Base-by-base conservation (phyloP, 768 basidiomycete species). In the Omphalotus guepiniiformis region DNA sequence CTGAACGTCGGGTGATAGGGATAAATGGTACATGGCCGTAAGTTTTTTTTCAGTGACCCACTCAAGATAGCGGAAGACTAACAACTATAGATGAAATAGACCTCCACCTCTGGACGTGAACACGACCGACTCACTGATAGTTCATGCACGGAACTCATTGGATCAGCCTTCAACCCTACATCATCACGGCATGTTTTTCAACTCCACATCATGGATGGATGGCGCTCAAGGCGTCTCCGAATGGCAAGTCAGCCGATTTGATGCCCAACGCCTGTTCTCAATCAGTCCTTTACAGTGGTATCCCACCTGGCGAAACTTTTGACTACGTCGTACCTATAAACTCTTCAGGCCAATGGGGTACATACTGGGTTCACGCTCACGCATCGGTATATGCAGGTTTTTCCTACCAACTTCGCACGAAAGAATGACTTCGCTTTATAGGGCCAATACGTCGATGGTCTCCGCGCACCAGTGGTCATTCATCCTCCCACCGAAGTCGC, bases 101-200 rank as follows among this genome's bases (percentile, higher is more conserved):
- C 92, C 90, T 2, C 94, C 94, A 1, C 83, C 90, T 0, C 69
- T 96, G 50, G 78, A 83, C 21, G 79, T 93, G 9, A 76, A 74
- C 52, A 75, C 79, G 4, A 75, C 74, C 16, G 92, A 98, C 63
- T 78, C 79, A 0, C 70, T 96, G 25, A 57, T 86, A 22, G 74
- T 97, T 0, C 93, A 97, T 60, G 81, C 83, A 4, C 71, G 71
- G 23, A 93, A 94, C 64, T 78, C 76, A 2, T 64, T 94, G 47
- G 81, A 85, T 45, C 53, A 69, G 22, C 76, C 83, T 0, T 77
- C 87, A 0, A 75, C 84, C 1, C 68, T 97, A 13, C 95, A 98
- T 63, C 87, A 94, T 60, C 94, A 96, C 66, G 95, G 95, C 53
- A 90, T 95, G 85, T 93, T 82, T 69, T 93, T 96, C 74, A 94